Conservation (phyloP, 1,284 basidiomycete species). For the Melampsora larici-populina region DNA sequence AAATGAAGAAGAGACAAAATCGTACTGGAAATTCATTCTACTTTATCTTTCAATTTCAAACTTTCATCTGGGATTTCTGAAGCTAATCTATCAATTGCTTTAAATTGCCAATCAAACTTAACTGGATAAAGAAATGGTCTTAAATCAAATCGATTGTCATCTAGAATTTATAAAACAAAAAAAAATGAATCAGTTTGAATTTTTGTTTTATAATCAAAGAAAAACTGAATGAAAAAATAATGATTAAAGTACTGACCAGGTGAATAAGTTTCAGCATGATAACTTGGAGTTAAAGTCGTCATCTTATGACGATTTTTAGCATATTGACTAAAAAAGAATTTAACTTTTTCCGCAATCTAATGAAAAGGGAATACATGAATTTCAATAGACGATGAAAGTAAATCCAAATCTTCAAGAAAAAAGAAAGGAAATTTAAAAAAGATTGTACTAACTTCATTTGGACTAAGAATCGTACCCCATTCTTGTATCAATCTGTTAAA, state of each 20-base stretch:
- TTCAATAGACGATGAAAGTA: too few relatives aligned
- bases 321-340: slow-evolving; percentile 41
- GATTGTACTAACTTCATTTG: slow-evolving; percentile 21
- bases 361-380: not conserved
- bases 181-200: not conserved
- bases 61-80: slow-evolving; percentile 36
- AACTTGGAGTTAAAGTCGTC: slow-evolving; percentile 43
- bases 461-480: slow-evolving; percentile 34
- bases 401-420: not conserved
- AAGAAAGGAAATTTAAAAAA: not conserved
- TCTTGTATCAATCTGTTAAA: slow-evolving; percentile 38
- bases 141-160: slow-evolving; percentile 43
- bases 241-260: slow-evolving; percentile 11
- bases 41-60: slow-evolving; percentile 39
- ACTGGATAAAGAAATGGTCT: slow-evolving; percentile 41
- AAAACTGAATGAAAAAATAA: not conserved
- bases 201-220: not conserved
- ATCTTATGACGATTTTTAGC: slow-evolving; percentile 42
- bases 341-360: slow-evolving; percentile 41
- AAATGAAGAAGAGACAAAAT: not conserved
- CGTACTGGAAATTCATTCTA: slow-evolving; percentile 31
- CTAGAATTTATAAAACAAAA: not conserved
- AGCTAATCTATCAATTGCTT: slow-evolving; percentile 33
- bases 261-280: slow-evolving; percentile 42
- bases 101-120: slow-evolving; percentile 41